Base-by-base conservation (phyloP, 2,329 filamentous ascomycete genomes). In the Zasmidium cellare region DNA sequence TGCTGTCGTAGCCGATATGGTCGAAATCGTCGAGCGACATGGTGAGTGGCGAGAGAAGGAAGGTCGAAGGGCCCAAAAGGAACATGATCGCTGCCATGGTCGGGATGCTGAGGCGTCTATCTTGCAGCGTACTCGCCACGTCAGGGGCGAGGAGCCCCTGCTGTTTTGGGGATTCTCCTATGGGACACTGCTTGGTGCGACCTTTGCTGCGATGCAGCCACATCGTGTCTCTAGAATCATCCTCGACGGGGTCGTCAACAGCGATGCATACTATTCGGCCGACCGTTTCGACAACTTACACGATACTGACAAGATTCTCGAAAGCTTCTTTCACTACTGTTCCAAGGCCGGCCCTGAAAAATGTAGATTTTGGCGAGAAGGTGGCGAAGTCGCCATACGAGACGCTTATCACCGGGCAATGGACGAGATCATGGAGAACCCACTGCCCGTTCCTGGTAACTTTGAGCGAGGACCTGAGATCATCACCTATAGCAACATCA, bases 1-100 rank as follows among this genome's bases (percentile, higher is more conserved):
- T 3, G 74, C 73, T 22, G 76, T 78, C 2, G 77, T 75, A 1
- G 68, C 73, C 38, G 78, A 81, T 55, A 79, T 81, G 76, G 64
- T 80, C 9, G 72, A 76, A 25, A 74, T 80, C 38, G 69, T 75
- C 9, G 78, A 81, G 56, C 18, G 35, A 16, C 54, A 56, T 48
- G 54, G 31, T 72, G 75, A 50, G 73, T 59, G 53, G 59, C 60
- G 41, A 54, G 61, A 57, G 47, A 53, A 22, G 47, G 31, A 44
- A 11, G 24, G 41, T 20, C 23, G 25, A 16, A 18, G 23, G 9
- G 47, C 38, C 19, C 25, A 28, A 11, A 11, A 28, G 25, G 25
- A 28, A 11, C 25, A 28, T 11, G 25, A 28, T 28, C 25, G 25
- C 25, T 28, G 25, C 25, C 25, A 28, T 11, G 25, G 25, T 28